These are phyloP conservation scores for Rhododendron simsii DNA, from an alignment of 148 eudicot species.

Conservation along the genomic window DNA sequence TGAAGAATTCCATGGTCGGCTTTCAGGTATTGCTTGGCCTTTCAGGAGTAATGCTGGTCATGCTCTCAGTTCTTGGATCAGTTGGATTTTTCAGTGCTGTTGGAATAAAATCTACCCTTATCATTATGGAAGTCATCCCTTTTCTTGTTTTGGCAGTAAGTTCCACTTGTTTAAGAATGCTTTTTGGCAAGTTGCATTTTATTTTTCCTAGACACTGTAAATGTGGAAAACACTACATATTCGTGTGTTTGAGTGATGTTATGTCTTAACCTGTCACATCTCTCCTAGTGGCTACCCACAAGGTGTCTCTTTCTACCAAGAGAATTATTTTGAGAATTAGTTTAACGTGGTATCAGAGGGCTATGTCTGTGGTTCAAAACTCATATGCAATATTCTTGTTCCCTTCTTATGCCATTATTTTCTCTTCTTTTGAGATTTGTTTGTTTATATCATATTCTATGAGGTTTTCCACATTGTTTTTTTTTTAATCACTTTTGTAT, in stretches of 20 bases:
- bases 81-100: conserved; percentile 97
- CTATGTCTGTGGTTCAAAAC: not conserved
- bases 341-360: not conserved
- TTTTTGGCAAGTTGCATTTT: not conserved
- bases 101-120: conserved; percentile 96
- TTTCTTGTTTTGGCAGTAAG: conserved; percentile 98
- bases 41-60: conserved; percentile 87
- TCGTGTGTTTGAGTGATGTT: not conserved
- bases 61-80: conserved; percentile 97
- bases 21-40: conserved; percentile 88
- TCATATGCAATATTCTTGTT: not conserved
- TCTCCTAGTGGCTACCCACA: not conserved
- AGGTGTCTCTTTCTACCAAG: not conserved
- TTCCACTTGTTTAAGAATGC: conserved; percentile 7
- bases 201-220: not conserved
- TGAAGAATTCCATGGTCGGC: not conserved
- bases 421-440: not conserved
- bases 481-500: not conserved
- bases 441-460: not conserved
- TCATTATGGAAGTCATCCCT: conserved; percentile 99
- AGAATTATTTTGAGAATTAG: not conserved
- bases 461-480: not conserved
- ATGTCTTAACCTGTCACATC: not conserved
- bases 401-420: not conserved
- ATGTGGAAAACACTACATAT: not conserved